Evolutionary conservation across 164 flowering plant genomes (phyloP).

Genomic region (Chimonanthus praecox): DNA sequence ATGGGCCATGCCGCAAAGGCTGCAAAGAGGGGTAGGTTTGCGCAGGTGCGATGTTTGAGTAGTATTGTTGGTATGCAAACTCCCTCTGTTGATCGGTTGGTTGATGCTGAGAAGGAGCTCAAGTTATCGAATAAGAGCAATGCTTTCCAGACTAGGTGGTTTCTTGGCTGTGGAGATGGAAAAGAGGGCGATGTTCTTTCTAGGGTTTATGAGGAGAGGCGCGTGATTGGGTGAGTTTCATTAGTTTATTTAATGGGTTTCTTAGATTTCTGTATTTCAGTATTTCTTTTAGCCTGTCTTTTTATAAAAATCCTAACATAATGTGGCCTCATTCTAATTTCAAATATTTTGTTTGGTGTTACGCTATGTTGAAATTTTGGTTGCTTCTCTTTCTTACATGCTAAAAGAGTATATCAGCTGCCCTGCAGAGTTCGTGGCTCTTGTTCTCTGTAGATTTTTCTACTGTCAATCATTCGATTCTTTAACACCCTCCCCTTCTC

Average conservation of each 20-base stretch:
- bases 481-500: too few relatives aligned
- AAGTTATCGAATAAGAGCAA: background rate
- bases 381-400: too few relatives aligned
- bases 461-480: too few relatives aligned
- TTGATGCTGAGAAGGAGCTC: slow-evolving; percentile 2
- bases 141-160: slow-evolving; percentile 45
- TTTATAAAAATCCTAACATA: too few relatives aligned
- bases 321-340: too few relatives aligned
- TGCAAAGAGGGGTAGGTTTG: background rate
- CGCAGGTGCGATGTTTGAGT: slow-evolving; percentile 26
- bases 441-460: too few relatives aligned
- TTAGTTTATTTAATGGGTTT: background rate
- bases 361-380: too few relatives aligned
- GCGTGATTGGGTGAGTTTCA: slow-evolving; percentile 57
- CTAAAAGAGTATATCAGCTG: too few relatives aligned
- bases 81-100: slow-evolving; percentile 8
- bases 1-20: slow-evolving; percentile 7
- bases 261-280: background rate
- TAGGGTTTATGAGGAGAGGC: slow-evolving; percentile 67
- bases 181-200: slow-evolving; percentile 60
- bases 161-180: slow-evolving; percentile 81
- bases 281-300: background rate
- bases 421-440: too few relatives aligned
- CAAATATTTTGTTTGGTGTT: too few relatives aligned
- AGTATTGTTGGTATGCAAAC: slow-evolving; percentile 28